Base-by-base conservation (phyloP, 2,329 filamentous ascomycete genomes). In the Huntiella moniliformis region DNA sequence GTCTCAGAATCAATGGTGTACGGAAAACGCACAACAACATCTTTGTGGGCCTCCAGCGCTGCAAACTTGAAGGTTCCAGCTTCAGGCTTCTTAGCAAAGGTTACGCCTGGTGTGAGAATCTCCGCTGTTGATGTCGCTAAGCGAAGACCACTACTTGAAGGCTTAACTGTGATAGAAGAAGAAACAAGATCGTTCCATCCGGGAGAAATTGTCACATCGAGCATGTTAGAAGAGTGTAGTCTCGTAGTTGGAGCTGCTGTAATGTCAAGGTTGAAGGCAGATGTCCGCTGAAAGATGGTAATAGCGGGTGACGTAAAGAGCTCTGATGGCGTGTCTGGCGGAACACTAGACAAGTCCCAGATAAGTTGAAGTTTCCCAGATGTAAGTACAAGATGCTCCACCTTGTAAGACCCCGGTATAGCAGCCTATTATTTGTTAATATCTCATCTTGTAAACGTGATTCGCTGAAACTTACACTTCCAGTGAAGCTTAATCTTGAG, bases 1-100 rank as follows among this genome's bases (percentile, higher is more conserved):
- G 83, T 68, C 38, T 84, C 77, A 1, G 83, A 68, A 36, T 84
- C 77, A 8, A 88, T 69, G 1, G 81, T 87, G 54, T 92, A 98
- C 0, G 87, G 88, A 40, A 87, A 71, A 5, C 68, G 67, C 16
- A 95, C 65, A 16, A 66, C 74, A 15, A 80, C 60, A 0, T 56
- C 61, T 0, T 66, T 64, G 2, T 67, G 54, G 0, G 65, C 52
- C 0, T 59, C 52, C 38, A 83, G 59, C 1, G 62, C 51, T 1
- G 63, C 62, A 44, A 79, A 69, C 36, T 56, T 58, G 46, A 79
- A 68, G 4, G 70, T 52, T 0, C 74, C 73, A 3, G 67, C 63
- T 47, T 76, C 73, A 0, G 69, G 63, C 3, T 65, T 65, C 47
- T 66, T 70, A 2, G 64, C 60, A 45, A 71, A 65, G 15, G 44